A percentile compares a stretch with the other conserved stretches of the same genome.
These are phyloP conservation scores for Colletotrichum camelliae DNA, from an alignment of 2,329 filamentous ascomycete species.

Conservation along the genomic window DNA sequence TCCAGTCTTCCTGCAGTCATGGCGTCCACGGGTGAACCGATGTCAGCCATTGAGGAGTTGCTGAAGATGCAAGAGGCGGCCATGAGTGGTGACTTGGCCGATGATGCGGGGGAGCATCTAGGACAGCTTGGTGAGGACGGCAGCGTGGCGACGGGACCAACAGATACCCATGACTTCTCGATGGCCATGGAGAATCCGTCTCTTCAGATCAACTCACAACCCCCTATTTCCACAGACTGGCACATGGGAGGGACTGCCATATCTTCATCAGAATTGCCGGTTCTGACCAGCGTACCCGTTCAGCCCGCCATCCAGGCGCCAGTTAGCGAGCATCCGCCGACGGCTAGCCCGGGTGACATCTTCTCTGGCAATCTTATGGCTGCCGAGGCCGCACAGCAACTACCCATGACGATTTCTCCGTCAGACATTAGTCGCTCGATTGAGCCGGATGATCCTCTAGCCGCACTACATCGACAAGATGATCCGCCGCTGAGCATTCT, in stretches of 20 bases:
- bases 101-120: background rate
- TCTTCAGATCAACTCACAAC: constrained; percentile 18
- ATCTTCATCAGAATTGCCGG: constrained; percentile 12
- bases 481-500: constrained; percentile 6
- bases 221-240: background rate
- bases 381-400: constrained; percentile 23
- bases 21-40: constrained; percentile 1
- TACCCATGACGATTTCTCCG: constrained; percentile 40
- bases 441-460: constrained; percentile 26
- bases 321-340: background rate
- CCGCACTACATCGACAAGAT: background rate
- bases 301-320: background rate
- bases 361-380: constrained; percentile 25
- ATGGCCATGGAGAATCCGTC: background rate
- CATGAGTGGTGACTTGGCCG: background rate
- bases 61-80: constrained; percentile 14
- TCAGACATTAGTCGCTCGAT: constrained; percentile 40
- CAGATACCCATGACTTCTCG: background rate
- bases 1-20: background rate
- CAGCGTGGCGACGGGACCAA: background rate
- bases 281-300: background rate
- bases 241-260: background rate
- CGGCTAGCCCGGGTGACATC: constrained; percentile 19
- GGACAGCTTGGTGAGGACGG: background rate
- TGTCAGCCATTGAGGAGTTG: constrained; percentile 17